Base-by-base conservation (phyloP, 106 monocot species). In the Agapanthus africanus region DNA sequence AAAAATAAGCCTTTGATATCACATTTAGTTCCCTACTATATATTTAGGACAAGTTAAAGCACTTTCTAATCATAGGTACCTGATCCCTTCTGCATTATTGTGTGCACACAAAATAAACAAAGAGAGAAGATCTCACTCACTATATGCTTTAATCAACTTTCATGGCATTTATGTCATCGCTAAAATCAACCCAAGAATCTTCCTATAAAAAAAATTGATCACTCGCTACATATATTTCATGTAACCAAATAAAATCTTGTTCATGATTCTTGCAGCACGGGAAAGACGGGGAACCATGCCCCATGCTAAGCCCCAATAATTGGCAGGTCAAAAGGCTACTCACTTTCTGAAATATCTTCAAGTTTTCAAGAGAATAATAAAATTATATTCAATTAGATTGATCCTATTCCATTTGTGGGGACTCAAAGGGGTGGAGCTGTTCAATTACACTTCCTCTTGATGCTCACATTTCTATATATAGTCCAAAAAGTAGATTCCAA, bases 401-500 rank as follows among this genome's bases (percentile, higher is more conserved):
- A 19, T 13, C 13, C 40, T 26, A 26, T 57, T 19, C 9, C 26
- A 57, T 26, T 57, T 19, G 56, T 0, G 19, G 26, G 26, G 19
- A n/a, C 56, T 57, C 56, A 57, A 54, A 26, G 9, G n/a, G 23
- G 26, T 19, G 21, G 16, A 10, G 6, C 9, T 16, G 6, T 6
- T 57, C 6, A 57, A 57, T 57, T 26, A 26, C 56, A 57, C 56
- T 10, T 19, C 26, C 13, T 41, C 40, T 13, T 41, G 40, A 41
- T 41, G 40, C 40, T 57, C 19, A 19, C 56, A 57, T 26, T 57
- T 57, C 22, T 57, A 1, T 57, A 57, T n/a, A 22, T 9, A 25
- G 21, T 50, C 50, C 50, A 50, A 67, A 56, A 74, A 57, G 67
- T 40, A 67, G 74, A 74, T 74, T 74, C 74, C 67, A 1, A 74